These are phyloP conservation scores for Tulasnella sp. DNA, from an alignment of 768 basidiomycete species.

Conservation along the genomic window DNA sequence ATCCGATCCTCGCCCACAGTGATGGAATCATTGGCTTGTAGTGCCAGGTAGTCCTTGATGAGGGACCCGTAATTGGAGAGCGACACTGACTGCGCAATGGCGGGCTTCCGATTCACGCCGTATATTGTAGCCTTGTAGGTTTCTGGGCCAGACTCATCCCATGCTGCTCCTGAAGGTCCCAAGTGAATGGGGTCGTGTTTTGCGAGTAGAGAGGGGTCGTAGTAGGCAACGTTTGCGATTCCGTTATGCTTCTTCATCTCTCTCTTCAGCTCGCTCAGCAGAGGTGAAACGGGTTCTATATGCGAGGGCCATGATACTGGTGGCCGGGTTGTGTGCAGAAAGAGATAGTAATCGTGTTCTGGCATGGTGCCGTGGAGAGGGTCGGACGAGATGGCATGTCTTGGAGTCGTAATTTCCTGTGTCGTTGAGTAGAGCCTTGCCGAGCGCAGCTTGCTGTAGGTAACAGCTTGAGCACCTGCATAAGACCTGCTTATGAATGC, in stretches of 20 bases:
- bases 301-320: constrained; percentile 20
- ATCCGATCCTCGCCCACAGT: background rate
- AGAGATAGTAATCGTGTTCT: constrained; percentile 16
- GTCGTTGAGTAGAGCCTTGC: too few species aligned
- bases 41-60: background rate
- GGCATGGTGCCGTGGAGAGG: constrained; percentile 9
- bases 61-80: constrained; percentile 9
- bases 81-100: background rate
- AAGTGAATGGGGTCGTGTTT: background rate
- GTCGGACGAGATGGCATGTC: constrained; percentile 6
- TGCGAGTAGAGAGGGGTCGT: background rate
- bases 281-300: constrained; percentile 18
- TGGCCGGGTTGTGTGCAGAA: constrained; percentile 20
- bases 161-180: constrained; percentile 7
- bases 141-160: constrained; percentile 14
- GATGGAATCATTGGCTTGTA: background rate
- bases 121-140: constrained; percentile 21
- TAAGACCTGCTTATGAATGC: too few species aligned
- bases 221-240: constrained; percentile 1
- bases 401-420: too few species aligned
- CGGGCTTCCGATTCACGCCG: constrained; percentile 4
- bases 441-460: too few species aligned
- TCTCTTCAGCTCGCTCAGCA: constrained; percentile 15
- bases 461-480: too few species aligned
- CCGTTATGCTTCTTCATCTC: background rate